A percentile compares a stretch with the other conserved stretches of the same genome.
Evolutionary conservation across 1,284 basidiomycete species (phyloP).

Genomic region (Ganoderma meredithae): DNA sequence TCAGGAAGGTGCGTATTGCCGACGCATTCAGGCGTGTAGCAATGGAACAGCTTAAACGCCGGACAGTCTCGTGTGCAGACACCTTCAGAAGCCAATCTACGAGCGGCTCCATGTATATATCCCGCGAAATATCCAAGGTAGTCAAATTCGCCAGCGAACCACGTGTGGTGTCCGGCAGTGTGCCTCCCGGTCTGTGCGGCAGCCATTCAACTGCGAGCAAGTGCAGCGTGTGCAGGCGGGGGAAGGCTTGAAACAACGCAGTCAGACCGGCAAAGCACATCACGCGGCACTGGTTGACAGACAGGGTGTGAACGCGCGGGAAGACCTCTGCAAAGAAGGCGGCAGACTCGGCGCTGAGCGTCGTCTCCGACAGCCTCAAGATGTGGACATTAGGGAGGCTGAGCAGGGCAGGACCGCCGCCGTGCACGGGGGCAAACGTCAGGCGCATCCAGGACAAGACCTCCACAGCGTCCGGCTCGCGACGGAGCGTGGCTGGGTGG

Average conservation of each 20-base stretch:
- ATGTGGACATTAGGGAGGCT: constrained; percentile 6
- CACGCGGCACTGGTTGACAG: constrained; percentile 34
- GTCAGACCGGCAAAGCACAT: constrained; percentile 33
- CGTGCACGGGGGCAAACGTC: constrained; percentile 21
- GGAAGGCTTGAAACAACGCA: constrained; percentile 28
- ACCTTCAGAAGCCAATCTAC: constrained; percentile 32
- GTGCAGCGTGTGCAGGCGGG: constrained; percentile 20
- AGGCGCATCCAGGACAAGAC: constrained; percentile 14
- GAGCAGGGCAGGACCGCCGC: not conserved
- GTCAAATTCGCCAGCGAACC: constrained; percentile 20
- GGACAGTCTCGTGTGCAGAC: constrained; percentile 20
- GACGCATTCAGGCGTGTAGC: constrained; percentile 29
- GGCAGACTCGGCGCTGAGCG: constrained; percentile 19
- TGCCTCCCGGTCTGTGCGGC: constrained; percentile 7
- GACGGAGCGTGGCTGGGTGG: constrained; percentile 22
- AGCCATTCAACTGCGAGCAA: constrained; percentile 31
- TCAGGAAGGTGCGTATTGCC: constrained; percentile 32
- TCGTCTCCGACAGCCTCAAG: constrained; percentile 17
- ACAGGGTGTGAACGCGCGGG: constrained; percentile 23
- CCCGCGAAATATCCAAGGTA: constrained; percentile 33
- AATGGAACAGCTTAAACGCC: constrained; percentile 32
- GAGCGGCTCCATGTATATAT: constrained; percentile 32
- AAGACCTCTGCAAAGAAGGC: constrained; percentile 12
- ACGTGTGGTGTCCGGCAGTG: not conserved
- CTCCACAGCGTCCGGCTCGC: constrained; percentile 13